These are phyloP conservation scores for Cardiosporidium cionae DNA, from an alignment of 169 alveolate genomes.

Conservation along the genomic window DNA sequence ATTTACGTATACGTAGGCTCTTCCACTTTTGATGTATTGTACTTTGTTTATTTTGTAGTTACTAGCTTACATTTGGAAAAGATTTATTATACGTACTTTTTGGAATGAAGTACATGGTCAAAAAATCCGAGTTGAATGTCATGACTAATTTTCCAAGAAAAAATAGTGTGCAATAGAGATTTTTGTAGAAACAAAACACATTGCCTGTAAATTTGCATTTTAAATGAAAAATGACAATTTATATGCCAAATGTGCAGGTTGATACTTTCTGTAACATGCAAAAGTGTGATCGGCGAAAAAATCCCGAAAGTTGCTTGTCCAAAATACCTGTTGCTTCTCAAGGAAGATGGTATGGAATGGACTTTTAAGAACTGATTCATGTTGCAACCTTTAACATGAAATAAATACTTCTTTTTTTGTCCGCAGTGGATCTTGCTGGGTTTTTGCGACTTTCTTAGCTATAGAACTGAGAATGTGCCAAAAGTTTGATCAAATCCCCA, in stretches of 20 bases:
- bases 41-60: too few relatives aligned
- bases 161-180: background rate
- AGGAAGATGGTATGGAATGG: background rate
- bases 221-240: too few relatives aligned
- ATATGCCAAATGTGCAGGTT: too few relatives aligned
- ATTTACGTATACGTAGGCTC: too few relatives aligned
- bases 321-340: background rate
- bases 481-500: background rate
- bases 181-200: background rate
- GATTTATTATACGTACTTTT: background rate
- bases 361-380: too few relatives aligned
- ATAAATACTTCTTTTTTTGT: too few relatives aligned
- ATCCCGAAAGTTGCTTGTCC: background rate
- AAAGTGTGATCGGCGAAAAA: background rate
- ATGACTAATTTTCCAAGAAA: background rate
- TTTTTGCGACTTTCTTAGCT: background rate
- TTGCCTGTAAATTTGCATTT: background rate
- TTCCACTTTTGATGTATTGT: too few relatives aligned
- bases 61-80: background rate
- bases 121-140: background rate
- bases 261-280: background rate
- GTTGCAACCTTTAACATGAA: too few relatives aligned
- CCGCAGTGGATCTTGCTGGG: background rate
- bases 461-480: background rate
- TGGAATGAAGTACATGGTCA: background rate